Conservation (phyloP, 768 basidiomycete species). For the Boletus subcaerulescens region DNA sequence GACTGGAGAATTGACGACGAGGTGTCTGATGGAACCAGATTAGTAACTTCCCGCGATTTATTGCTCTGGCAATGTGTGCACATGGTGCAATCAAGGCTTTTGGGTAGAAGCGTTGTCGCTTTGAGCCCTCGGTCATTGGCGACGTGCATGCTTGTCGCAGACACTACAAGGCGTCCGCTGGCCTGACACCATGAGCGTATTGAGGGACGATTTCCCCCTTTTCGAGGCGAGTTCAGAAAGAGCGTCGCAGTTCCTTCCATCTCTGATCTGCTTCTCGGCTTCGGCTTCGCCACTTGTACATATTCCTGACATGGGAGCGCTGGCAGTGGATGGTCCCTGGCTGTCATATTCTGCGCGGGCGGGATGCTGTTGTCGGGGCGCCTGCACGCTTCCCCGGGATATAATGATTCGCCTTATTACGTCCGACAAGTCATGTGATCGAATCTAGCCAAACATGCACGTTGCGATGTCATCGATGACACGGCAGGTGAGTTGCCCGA, state of each 20-base stretch:
- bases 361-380: not conserved
- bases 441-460: constrained; percentile 1
- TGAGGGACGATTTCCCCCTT: constrained; percentile 15
- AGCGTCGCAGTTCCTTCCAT: constrained; percentile 17
- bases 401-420: constrained; percentile 8
- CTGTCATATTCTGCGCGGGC: not conserved
- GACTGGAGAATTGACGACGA: constrained; percentile 5
- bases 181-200: constrained; percentile 1
- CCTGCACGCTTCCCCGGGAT: not conserved
- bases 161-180: not conserved
- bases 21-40: constrained; percentile 6
- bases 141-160: not conserved
- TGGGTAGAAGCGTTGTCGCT: not conserved
- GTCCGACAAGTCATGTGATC: constrained; percentile 5
- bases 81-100: constrained; percentile 1
- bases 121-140: not conserved
- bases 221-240: constrained; percentile 6
- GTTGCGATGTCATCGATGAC: constrained; percentile 6
- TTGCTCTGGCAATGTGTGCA: constrained; percentile 14
- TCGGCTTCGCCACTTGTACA: constrained; percentile 11
- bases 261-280: constrained; percentile 25
- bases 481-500: constrained; percentile 7
- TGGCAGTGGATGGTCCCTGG: constrained; percentile 6
- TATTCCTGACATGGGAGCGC: constrained; percentile 14
- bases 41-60: constrained; percentile 30